Percentiles rank a stretch among this genome's conserved stretches.
Conservation (phyloP, 164 flowering plant genomes). For the Piper betle region DNA sequence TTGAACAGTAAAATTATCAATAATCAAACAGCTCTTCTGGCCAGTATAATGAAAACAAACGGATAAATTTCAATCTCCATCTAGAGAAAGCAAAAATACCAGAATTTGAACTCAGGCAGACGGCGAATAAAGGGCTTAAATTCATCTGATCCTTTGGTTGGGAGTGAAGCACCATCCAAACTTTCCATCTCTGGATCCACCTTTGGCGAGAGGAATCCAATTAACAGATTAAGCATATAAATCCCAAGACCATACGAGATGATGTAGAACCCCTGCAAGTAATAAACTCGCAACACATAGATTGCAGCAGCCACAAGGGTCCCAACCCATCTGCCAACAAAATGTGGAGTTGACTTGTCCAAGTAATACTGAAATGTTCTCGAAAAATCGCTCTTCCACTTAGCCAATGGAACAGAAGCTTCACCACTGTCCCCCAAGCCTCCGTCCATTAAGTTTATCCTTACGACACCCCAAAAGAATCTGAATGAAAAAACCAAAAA, state of each 20-base stretch:
- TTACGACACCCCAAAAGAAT: no score
- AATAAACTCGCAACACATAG: slow-evolving; percentile 56
- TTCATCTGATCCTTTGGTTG: slow-evolving; percentile 74
- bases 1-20: no score
- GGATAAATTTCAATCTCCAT: not conserved
- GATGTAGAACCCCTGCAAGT: slow-evolving; percentile 65
- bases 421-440: slow-evolving; percentile 19
- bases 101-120: slow-evolving; percentile 87
- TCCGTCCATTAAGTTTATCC: slow-evolving; percentile 29
- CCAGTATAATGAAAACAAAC: no score
- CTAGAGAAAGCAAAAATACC: slow-evolving; percentile 22
- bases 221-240: slow-evolving; percentile 62
- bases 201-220: slow-evolving; percentile 79
- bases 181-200: slow-evolving; percentile 70
- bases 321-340: slow-evolving; percentile 64
- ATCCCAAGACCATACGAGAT: slow-evolving; percentile 70
- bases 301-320: slow-evolving; percentile 41
- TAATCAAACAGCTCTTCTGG: no score
- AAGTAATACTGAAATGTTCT: slow-evolving; percentile 60
- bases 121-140: slow-evolving; percentile 86
- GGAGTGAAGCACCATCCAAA: slow-evolving; percentile 61
- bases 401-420: slow-evolving; percentile 34
- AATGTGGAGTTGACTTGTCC: slow-evolving; percentile 63
- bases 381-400: slow-evolving; percentile 53
- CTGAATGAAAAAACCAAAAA: no score